Base-by-base conservation (phyloP, 805 yeast species). In the Lipomyces sp. region DNA sequence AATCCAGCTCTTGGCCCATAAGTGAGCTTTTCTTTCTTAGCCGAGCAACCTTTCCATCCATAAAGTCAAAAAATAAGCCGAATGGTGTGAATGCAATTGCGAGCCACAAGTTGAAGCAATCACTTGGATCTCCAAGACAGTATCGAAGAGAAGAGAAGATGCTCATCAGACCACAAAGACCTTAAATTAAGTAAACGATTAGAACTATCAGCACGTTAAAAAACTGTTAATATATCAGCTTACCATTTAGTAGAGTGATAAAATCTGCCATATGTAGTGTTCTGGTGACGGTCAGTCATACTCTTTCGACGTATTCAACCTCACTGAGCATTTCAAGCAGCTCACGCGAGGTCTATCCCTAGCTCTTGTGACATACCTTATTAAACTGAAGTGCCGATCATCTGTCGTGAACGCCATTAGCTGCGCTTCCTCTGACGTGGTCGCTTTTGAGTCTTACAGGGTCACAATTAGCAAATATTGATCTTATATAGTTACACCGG, bases 1-100 rank as follows among this genome's bases (percentile, higher is more conserved):
- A 93, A 77, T 95, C 99, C 74, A 95, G 85, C 80, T 95, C 99
- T 79, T 95, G 98, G 67, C 99, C 99, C 90, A 95, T 90, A 63
- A 95, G 83, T 11, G 96, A 89, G 2, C 96, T 86, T 80, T 93
- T 92, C 77, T 92, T 90, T 80, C 97, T 86, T 80, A 95, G 84
- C 75, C 99, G 85, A 3, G 99, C 99, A 6, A 94, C 99, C 74
- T 96, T 87, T 45, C 99, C 99, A 77, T 95, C 99, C 77, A 95
- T 90, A 77, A 95, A 92, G 78, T 94, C 99, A 77, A 94, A 94
- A 76, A 95, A 92, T 75, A 94, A 85, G 4, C 99, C 99, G 72
- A 94, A 81, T n/a, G 90, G 83, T 55, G 92, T 91, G 79, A 90
- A 92, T 71, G 89, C 87, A 80, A 92, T 93, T 1, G 98, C 97